Evolutionary conservation across 1,139 yeast genomes (phyloP), one percentile per base, ranked within the genome.

Genomic region (Geotrichum macrosporum): DNA sequence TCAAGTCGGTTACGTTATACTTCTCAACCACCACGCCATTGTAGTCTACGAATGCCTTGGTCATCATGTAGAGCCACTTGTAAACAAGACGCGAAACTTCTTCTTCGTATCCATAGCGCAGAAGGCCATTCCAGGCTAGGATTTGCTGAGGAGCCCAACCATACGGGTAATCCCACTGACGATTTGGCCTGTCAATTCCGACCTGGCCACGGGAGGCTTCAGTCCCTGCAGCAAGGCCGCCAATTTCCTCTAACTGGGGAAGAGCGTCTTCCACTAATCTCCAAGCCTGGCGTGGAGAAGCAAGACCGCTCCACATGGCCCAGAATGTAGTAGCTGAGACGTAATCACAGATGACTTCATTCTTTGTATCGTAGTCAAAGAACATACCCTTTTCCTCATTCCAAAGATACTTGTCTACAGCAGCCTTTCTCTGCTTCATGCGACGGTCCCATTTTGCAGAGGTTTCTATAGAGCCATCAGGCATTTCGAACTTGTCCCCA

Each of bases 121-220:
- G 62, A 34, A 92, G 71, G 0, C 97, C 98, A 37, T 77, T 77
- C 98, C 98, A 92, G 0, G 95, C 94, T 47, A 92, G 68, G 18
- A 92, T 86, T 65, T 92, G 98, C 64, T 94, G 98, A 2, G 98
- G 98, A 0, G 98, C 96, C 98, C 98, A 92, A 4, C 97, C 98
- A 61, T 73, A 87, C 5, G 98, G 98, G 63, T 82, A 92, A 65
- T 92, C 98, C 98, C 98, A 92, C 69, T 92, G 98, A 65, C 97
- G 76, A 29, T 85, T 80, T 20, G 95, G 96, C 57, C 89, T 72
- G 44, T 76, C 71, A 26, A 85, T 65, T 1, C 84, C 79, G 26
- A 84, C 70, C 15, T 71, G 78, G 22, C 96, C 96, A 50, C 95
- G 73, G 3, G 92, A 81, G 57, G 74, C 66, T 55, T 79, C 75